Evolutionary conservation across 2,329 filamentous ascomycete genomes (phyloP), one percentile per base, ranked within the genome.

Genomic region (Aspergillus eucalypticola): DNA sequence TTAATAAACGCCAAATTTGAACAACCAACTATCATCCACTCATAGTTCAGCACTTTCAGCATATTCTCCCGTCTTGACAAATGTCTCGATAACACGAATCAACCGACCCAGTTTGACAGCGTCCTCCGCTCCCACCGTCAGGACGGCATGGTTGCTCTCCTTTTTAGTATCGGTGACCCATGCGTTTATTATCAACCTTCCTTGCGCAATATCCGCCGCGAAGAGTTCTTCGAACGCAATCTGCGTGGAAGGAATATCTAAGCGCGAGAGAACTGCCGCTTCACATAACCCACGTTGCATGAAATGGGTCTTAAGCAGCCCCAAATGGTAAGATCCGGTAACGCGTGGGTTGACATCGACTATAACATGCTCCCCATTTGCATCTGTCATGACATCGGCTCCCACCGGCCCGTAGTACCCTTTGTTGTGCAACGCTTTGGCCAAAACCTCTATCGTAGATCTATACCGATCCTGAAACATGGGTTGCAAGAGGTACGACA

Each of bases 301-400:
- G 19, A 58, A 61, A 39, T 61, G 59, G 2, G 15, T 50, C 25
- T n/a, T 35, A 4, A 61, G 32, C n/a, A 50, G 27, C 3, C 59
- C 59, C 5, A 61, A 15, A 17, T 32, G 39, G 21, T 54, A 58
- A 8, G 49, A 46, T 3, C 59, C 59, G 2, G 59, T 61, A 4
- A 61, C 50, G 4, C 59, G 59, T 5, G 42, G 50, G 23, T 61
- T 61, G 7, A 61, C 32, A 5, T 61, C 59, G 17, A 61, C 46
- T 2, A 61, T 21, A 3, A 44, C 3, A 8, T 41, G 55, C n/a
- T 23, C 8, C 15, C 50, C 59, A 4, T 7, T n/a, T 4, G 15
- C 17, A 21, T 58, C 48, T 1, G 41, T 51, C 41, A 61, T 54
- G 32, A 61, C 35, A 39, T 61, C 59, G 1, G 41, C 55, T 7